Conservation (phyloP, 257 asterid species). For the Solanum tarijense region DNA sequence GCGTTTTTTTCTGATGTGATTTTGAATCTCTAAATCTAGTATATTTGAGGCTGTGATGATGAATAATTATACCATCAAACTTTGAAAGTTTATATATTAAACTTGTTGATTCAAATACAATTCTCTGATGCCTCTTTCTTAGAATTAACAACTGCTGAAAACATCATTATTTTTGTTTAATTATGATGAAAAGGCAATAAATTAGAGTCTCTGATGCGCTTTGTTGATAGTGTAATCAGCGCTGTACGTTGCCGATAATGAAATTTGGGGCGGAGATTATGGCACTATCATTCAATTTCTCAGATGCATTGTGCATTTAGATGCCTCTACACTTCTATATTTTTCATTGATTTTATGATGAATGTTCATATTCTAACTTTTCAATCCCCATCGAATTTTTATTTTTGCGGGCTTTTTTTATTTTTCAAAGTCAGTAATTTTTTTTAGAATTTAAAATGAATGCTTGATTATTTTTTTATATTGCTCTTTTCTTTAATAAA, state of each 20-base stretch:
- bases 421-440: no score
- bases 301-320: slow-evolving; percentile 2
- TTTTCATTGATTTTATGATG: not conserved
- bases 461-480: no score
- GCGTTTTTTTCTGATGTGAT: no score
- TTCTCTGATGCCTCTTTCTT: not conserved
- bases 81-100: not conserved
- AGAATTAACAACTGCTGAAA: not conserved
- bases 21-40: not conserved
- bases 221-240: slow-evolving; percentile 8
- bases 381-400: no score
- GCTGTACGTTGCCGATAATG: slow-evolving; percentile 25
- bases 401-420: no score
- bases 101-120: not conserved
- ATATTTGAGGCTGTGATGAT: not conserved
- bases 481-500: no score
- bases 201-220: slow-evolving; percentile 29
- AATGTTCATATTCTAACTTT: no score
- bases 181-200: slow-evolving; percentile 12
- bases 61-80: slow-evolving; percentile 4
- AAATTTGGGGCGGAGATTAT: slow-evolving; percentile 11
- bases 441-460: no score
- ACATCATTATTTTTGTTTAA: not conserved
- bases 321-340: not conserved
- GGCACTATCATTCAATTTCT: not conserved